Conservation (phyloP, 768 basidiomycete genomes). For the Infundibulicybe gibba region DNA sequence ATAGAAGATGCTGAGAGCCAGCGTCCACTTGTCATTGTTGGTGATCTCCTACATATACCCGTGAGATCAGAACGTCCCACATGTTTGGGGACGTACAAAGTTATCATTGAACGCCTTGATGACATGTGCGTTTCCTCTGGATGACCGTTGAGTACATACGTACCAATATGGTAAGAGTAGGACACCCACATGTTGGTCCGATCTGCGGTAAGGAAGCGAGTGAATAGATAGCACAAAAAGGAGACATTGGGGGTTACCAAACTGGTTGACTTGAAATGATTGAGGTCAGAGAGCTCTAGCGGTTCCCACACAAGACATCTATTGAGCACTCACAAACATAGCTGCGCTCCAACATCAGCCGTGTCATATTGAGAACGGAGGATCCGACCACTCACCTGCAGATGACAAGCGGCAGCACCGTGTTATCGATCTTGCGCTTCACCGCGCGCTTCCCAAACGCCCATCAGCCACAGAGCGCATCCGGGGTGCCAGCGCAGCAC, state of each 20-base stretch:
- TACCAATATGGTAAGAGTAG: background rate
- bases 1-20: conserved; percentile 56
- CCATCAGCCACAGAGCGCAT: too few relatives aligned
- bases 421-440: conserved; percentile 46
- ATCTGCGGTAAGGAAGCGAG: conserved; percentile 24
- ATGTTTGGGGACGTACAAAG: conserved; percentile 30
- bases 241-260: conserved; percentile 23
- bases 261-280: conserved; percentile 36
- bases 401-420: conserved; percentile 46
- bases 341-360: conserved; percentile 16
- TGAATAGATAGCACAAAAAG: background rate
- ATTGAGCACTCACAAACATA: conserved; percentile 36
- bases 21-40: conserved; percentile 52
- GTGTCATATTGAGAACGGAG: too few relatives aligned
- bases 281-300: conserved; percentile 9
- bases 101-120: conserved; percentile 48
- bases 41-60: conserved; percentile 36
- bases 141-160: too few relatives aligned
- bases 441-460: conserved; percentile 30
- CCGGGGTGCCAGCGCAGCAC: background rate
- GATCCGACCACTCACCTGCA: conserved; percentile 35
- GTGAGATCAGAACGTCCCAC: background rate
- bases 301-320: background rate
- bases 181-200: conserved; percentile 50
- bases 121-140: conserved; percentile 54